Percentiles rank a stretch among this genome's conserved stretches.
Conservation (phyloP, 2,329 filamentous ascomycete species). For the Cladosporium sp. region DNA sequence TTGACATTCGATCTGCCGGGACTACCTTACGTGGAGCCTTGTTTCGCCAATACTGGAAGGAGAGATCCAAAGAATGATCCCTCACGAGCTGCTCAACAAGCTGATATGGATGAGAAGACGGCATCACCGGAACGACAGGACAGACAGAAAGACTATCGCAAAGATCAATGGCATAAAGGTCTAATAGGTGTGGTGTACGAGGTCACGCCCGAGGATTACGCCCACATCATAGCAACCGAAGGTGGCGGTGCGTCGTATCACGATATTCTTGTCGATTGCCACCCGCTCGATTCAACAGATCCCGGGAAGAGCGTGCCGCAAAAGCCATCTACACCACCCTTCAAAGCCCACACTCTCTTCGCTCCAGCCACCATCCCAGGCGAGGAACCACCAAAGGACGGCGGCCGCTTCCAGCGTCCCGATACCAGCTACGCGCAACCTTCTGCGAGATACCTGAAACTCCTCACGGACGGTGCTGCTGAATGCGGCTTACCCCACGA, state of each 20-base stretch:
- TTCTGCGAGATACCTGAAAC: conserved; percentile 74
- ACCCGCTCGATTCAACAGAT: conserved; percentile 56
- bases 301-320: conserved; percentile 57
- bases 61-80: conserved; percentile 42
- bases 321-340: conserved; percentile 57
- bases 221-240: conserved; percentile 83
- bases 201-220: conserved; percentile 76
- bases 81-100: not conserved
- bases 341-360: conserved; percentile 81
- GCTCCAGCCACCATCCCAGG: conserved; percentile 48
- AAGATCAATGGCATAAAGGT: conserved; percentile 69
- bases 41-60: conserved; percentile 76
- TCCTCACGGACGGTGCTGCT: conserved; percentile 70
- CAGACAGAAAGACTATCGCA: conserved; percentile 39
- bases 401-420: conserved; percentile 52
- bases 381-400: conserved; percentile 28
- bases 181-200: conserved; percentile 94
- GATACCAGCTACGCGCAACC: conserved; percentile 73
- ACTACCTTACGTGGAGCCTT: conserved; percentile 81
- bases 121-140: conserved; percentile 22
- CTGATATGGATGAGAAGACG: conserved; percentile 29
- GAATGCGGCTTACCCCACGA: conserved; percentile 76
- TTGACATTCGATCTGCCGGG: conserved; percentile 84
- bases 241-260: conserved; percentile 81
- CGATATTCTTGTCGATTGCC: conserved; percentile 75